Conservation (phyloP, 768 basidiomycete species). For the Krasilnikovozyma curviuscula region DNA sequence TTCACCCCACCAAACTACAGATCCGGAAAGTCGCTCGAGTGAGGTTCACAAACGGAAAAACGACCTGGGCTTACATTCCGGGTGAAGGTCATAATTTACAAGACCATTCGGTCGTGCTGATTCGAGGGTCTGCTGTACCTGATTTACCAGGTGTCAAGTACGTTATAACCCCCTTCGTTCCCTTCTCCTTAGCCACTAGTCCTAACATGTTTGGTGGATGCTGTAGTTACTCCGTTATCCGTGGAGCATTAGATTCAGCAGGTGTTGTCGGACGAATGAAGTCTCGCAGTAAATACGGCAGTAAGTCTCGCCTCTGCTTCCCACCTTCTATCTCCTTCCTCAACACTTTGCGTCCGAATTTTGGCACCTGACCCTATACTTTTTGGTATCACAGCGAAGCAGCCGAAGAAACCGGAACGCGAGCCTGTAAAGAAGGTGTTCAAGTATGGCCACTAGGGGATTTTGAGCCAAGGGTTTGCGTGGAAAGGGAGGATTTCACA, state of each 20-base stretch:
- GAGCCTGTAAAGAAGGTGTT: too few species aligned
- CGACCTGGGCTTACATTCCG: conserved; percentile 79
- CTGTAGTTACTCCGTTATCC: conserved; percentile 79
- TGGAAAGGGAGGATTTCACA: too few species aligned
- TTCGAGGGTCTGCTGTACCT: conserved; percentile 88
- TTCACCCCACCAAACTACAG: neutral
- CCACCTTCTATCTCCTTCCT: too few species aligned
- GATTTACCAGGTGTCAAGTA: conserved; percentile 96
- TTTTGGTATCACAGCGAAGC: too few species aligned
- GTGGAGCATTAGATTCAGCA: conserved; percentile 77
- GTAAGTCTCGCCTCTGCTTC: conserved; percentile 30
- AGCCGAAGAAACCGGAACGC: too few species aligned
- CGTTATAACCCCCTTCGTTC: conserved; percentile 13
- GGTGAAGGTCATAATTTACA: conserved; percentile 97
- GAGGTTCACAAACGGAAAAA: conserved; percentile 73
- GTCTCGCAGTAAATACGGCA: conserved; percentile 79
- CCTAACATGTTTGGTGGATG: neutral
- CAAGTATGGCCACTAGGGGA: too few species aligned
- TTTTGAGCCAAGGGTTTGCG: too few species aligned
- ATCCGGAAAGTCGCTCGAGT: conserved; percentile 79
- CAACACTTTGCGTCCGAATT: too few species aligned
- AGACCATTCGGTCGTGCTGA: conserved; percentile 85
- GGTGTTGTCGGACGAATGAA: conserved; percentile 68
- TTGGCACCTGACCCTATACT: too few species aligned
- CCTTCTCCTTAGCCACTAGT: too few species aligned